Conservation (phyloP, 1,284 basidiomycete genomes). For the Ustilago tritici region DNA sequence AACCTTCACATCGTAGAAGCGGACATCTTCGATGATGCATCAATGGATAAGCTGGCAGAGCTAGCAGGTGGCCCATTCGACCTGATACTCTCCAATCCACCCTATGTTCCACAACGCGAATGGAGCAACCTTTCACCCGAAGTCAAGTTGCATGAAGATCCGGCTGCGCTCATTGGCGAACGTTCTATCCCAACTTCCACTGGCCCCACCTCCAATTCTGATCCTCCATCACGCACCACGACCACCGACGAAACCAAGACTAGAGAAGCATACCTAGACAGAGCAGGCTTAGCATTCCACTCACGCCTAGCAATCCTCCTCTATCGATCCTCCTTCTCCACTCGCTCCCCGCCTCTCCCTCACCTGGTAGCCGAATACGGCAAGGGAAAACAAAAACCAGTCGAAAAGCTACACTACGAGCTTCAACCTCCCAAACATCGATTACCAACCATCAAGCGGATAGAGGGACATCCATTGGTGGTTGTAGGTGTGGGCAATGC, state of each 20-base stretch:
- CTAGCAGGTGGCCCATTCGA: conserved; percentile 33
- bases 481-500: conserved; percentile 41
- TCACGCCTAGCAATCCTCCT: conserved; percentile 27
- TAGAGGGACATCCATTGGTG: conserved; percentile 19
- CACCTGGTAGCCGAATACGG: conserved; percentile 44
- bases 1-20: conserved; percentile 31
- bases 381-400: conserved; percentile 34
- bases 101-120: conserved; percentile 43
- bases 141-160: conserved; percentile 43
- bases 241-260: neutral
- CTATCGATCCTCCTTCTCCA: conserved; percentile 23
- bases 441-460: conserved; percentile 9
- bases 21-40: conserved; percentile 28
- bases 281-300: conserved; percentile 31
- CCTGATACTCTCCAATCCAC: conserved; percentile 42
- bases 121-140: conserved; percentile 19
- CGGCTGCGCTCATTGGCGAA: conserved; percentile 43
- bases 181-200: conserved; percentile 8
- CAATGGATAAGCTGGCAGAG: conserved; percentile 18
- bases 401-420: conserved; percentile 20
- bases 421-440: conserved; percentile 13
- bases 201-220: neutral
- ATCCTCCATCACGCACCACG: neutral
- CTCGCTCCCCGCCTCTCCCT: conserved; percentile 1
- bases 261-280: conserved; percentile 18